phyloP scores from a whole-genome alignment of 2,329 filamentous ascomycete species.

The Paraphaeosphaeria sporulosa region DNA sequence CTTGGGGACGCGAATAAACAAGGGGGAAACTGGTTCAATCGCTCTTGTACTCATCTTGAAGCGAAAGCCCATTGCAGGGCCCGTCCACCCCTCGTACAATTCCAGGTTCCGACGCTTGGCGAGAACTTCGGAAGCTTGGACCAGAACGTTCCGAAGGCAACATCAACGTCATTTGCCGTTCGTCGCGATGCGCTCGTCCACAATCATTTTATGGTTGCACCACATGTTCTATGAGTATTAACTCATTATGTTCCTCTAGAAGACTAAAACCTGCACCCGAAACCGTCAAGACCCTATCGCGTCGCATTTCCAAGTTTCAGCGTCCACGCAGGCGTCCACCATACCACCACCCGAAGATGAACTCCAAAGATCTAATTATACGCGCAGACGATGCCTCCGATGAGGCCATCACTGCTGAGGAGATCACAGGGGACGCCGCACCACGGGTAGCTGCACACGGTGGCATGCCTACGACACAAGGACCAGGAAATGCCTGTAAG shows the following conservation, averaged over 20 bases:
- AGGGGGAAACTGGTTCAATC: neutral
- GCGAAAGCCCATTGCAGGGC: neutral
- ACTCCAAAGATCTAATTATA: conserved; percentile 9
- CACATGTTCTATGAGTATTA: neutral
- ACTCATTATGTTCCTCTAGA: neutral
- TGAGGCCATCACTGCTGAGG: conserved; percentile 26
- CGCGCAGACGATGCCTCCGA: conserved; percentile 23
- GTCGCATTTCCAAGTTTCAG: neutral
- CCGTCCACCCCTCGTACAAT: conserved; percentile 2
- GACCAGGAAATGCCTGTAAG: conserved; percentile 51
- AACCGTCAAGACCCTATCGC: neutral
- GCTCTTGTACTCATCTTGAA: conserved; percentile 4
- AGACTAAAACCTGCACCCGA: neutral
- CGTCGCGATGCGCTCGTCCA: neutral
- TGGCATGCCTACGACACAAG: conserved; percentile 18
- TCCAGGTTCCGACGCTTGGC: conserved; percentile 16
- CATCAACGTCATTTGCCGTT: neutral
- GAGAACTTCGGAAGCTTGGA: conserved; percentile 17
- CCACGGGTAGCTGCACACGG: conserved; percentile 13
- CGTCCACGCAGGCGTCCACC: neutral
- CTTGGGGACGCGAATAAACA: neutral
- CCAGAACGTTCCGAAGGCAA: conserved; percentile 18
- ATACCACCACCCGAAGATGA: conserved; percentile 14
- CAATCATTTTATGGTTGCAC: neutral
- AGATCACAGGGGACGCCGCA: conserved; percentile 26